A percentile compares a stretch with the other conserved stretches of the same genome.
These are phyloP conservation scores for Cercospora berteroae DNA, from an alignment of 2,329 filamentous ascomycete genomes.

Conservation along the genomic window DNA sequence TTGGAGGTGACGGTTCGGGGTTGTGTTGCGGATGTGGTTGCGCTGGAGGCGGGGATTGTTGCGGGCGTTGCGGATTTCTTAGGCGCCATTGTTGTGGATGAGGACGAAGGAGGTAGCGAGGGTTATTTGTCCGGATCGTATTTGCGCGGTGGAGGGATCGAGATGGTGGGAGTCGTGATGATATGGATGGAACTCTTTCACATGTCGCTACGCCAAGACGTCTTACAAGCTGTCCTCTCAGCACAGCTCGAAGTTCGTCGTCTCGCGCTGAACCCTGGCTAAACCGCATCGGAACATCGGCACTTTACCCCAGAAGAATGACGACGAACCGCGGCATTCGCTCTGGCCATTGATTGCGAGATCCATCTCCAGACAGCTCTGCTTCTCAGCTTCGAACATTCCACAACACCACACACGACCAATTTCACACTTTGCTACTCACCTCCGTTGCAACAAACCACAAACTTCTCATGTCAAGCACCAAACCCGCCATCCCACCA, in stretches of 20 bases:
- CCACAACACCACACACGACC: background rate
- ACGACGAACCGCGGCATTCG: conserved; percentile 9
- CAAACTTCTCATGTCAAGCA: conserved; percentile 16
- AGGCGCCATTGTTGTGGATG: background rate
- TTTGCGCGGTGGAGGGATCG: background rate
- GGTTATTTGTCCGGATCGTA: background rate
- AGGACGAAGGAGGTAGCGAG: background rate
- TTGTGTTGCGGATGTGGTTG: conserved; percentile 11
- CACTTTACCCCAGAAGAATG: conserved; percentile 4
- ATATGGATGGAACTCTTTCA: background rate
- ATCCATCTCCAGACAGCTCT: background rate
- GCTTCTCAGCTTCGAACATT: background rate
- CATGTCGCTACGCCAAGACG: conserved; percentile 3
- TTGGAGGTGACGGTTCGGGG: conserved; percentile 24
- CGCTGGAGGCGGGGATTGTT: conserved; percentile 12
- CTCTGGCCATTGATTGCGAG: conserved; percentile 7
- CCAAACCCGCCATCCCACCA: conserved; percentile 12
- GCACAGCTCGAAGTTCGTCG: background rate
- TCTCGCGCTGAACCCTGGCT: conserved; percentile 1
- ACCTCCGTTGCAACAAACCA: background rate
- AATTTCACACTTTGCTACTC: background rate
- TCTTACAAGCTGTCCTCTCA: conserved; percentile 10
- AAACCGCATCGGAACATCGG: conserved; percentile 6
- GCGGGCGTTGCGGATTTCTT: conserved; percentile 2
- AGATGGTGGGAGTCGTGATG: background rate